These are phyloP conservation scores for Orbilia ellipsospora DNA, from an alignment of 2,329 filamentous ascomycete genomes.

Conservation along the genomic window DNA sequence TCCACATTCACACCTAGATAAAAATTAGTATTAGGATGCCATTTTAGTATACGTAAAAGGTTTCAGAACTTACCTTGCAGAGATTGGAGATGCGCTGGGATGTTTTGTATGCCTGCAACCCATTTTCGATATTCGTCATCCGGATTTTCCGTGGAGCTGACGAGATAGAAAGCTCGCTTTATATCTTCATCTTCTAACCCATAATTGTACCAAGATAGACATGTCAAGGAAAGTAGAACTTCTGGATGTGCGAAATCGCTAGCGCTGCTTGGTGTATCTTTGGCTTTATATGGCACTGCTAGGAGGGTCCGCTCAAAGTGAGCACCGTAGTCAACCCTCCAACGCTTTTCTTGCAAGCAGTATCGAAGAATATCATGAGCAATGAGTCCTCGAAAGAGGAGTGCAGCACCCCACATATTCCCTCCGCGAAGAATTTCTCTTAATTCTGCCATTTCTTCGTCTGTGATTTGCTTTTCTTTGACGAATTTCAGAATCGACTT, in stretches of 20 bases:
- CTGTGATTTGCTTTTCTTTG: slow-evolving; percentile 60
- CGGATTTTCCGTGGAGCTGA: slow-evolving; percentile 68
- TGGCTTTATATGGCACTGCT: slow-evolving; percentile 71
- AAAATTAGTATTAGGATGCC: background rate
- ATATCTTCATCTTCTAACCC: slow-evolving; percentile 69
- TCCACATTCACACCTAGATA: slow-evolving; percentile 69
- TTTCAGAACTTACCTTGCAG: slow-evolving; percentile 59
- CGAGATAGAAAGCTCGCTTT: slow-evolving; percentile 64
- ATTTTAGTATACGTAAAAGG: background rate
- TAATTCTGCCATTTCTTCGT: slow-evolving; percentile 60
- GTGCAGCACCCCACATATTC: slow-evolving; percentile 61
- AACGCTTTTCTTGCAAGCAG: slow-evolving; percentile 70
- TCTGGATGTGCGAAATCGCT: slow-evolving; percentile 74
- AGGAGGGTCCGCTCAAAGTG: slow-evolving; percentile 65
- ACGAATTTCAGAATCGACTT: slow-evolving; percentile 65
- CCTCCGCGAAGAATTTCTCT: slow-evolving; percentile 60
- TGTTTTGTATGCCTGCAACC: slow-evolving; percentile 61
- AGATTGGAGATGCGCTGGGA: slow-evolving; percentile 63
- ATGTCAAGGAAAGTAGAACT: slow-evolving; percentile 69
- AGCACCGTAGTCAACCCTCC: slow-evolving; percentile 74
- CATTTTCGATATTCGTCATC: slow-evolving; percentile 68
- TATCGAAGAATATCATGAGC: slow-evolving; percentile 69
- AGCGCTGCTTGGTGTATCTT: slow-evolving; percentile 68
- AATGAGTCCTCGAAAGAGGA: slow-evolving; percentile 70
- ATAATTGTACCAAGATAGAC: slow-evolving; percentile 69